phyloP scores from a whole-genome alignment of 1,284 basidiomycete species.

The Rhodofomes roseus region DNA sequence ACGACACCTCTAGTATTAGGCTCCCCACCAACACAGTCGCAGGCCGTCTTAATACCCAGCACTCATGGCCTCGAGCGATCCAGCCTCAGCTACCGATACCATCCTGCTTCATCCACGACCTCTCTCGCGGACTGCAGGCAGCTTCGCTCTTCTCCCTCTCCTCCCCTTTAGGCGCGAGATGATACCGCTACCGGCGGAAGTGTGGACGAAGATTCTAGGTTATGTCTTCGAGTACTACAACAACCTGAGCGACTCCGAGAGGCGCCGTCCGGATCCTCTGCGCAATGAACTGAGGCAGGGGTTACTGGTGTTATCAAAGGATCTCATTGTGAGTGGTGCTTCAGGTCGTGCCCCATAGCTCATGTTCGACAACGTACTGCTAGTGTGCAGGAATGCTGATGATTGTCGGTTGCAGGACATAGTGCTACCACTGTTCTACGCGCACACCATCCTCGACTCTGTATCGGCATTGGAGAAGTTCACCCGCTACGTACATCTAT shows the following conservation, averaged over 20 bases:
- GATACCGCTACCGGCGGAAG: slow-evolving; percentile 61
- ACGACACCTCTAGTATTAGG: background rate
- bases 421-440: slow-evolving; percentile 65
- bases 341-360: background rate
- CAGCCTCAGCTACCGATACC: background rate
- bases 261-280: slow-evolving; percentile 1
- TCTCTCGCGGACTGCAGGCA: slow-evolving; percentile 43
- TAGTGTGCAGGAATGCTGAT: background rate
- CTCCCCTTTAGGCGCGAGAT: slow-evolving; percentile 48
- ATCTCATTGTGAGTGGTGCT: slow-evolving; percentile 56
- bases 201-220: slow-evolving; percentile 64
- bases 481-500: slow-evolving; percentile 46
- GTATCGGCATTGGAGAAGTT: slow-evolving; percentile 53
- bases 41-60: background rate
- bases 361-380: background rate
- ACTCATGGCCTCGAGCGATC: background rate
- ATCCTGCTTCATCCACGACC: slow-evolving; percentile 38
- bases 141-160: slow-evolving; percentile 63
- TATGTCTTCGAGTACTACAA: slow-evolving; percentile 39
- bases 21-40: background rate
- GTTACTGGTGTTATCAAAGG: slow-evolving; percentile 63
- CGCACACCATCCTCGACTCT: slow-evolving; percentile 46
- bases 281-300: slow-evolving; percentile 17
- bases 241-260: slow-evolving; percentile 1
- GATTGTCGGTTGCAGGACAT: slow-evolving; percentile 46